Evolutionary conservation across 2,329 filamentous ascomycete genomes (phyloP).

Genomic region (Tympanopsis confertula): DNA sequence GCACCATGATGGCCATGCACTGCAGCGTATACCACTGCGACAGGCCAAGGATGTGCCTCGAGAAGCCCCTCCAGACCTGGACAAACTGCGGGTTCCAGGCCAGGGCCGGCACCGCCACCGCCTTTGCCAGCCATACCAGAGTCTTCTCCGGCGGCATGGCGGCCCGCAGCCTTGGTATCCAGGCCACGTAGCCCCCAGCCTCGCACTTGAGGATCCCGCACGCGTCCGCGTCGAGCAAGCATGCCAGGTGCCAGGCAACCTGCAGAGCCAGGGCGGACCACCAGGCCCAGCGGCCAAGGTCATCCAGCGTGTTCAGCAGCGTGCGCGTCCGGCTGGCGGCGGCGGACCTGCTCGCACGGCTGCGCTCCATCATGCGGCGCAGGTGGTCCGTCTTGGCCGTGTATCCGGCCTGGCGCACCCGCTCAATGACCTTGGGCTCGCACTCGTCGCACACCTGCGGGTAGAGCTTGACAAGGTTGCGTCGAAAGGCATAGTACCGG

Average conservation of each 20-base stretch:
- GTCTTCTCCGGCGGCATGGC: slow-evolving; percentile 25
- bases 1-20: slow-evolving; percentile 40
- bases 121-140: slow-evolving; percentile 33
- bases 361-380: slow-evolving; percentile 62
- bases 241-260: not conserved
- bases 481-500: slow-evolving; percentile 58
- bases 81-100: slow-evolving; percentile 63
- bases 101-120: slow-evolving; percentile 34
- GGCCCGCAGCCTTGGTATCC: not conserved
- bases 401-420: slow-evolving; percentile 63
- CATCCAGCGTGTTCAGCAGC: slow-evolving; percentile 28
- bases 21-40: slow-evolving; percentile 58
- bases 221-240: not conserved
- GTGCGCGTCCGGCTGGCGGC: slow-evolving; percentile 20
- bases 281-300: slow-evolving; percentile 33
- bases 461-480: slow-evolving; percentile 67
- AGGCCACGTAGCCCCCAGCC: not conserved
- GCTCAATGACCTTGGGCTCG: slow-evolving; percentile 59
- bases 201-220: too few species aligned
- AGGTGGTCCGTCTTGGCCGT: slow-evolving; percentile 75
- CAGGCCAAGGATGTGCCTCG: slow-evolving; percentile 46
- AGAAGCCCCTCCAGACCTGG: slow-evolving; percentile 46
- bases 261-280: slow-evolving; percentile 18
- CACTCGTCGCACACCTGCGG: slow-evolving; percentile 80
- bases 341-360: slow-evolving; percentile 29